phyloP scores from a whole-genome alignment of 352 stramenopile species.

The Phytopythium mirpurense region DNA sequence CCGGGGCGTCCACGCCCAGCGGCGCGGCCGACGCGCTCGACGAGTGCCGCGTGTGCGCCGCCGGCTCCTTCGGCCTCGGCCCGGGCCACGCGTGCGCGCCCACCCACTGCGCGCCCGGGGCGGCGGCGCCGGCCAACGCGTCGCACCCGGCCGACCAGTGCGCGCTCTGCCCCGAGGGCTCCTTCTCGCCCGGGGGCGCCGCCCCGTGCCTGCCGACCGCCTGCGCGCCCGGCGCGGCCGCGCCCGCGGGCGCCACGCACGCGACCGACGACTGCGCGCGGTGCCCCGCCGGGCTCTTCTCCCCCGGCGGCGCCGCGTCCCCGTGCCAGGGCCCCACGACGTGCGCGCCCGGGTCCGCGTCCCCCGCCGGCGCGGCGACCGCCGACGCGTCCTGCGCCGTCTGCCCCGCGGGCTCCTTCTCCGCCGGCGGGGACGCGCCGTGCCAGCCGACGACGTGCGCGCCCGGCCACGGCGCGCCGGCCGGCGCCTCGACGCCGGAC shows the following conservation, averaged over 20 bases:
- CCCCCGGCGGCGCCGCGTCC: conserved; percentile 13
- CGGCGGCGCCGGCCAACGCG: conserved; percentile 18
- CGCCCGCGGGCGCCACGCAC: conserved; percentile 22
- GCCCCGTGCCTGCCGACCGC: conserved; percentile 21
- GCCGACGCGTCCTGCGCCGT: conserved; percentile 25
- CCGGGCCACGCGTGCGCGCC: conserved; percentile 19
- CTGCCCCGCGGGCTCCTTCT: conserved; percentile 27
- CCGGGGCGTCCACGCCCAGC: conserved; percentile 18
- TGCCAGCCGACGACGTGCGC: conserved; percentile 27
- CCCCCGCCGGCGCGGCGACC: conserved; percentile 20
- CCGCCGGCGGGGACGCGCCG: conserved; percentile 16
- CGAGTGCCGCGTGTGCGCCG: conserved; percentile 25
- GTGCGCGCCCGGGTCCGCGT: conserved; percentile 27
- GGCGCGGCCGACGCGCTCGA: conserved; percentile 23
- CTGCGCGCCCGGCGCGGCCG: conserved; percentile 24
- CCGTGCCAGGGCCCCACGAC: conserved; percentile 27
- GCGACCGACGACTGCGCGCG: conserved; percentile 24
- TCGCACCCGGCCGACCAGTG: conserved; percentile 25
- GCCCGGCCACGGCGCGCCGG: conserved; percentile 23
- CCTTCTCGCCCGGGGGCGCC: conserved; percentile 24
- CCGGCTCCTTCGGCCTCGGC: conserved; percentile 29
- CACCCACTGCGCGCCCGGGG: conserved; percentile 19
- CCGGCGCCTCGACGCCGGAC: conserved; percentile 19
- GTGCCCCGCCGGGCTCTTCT: conserved; percentile 30
- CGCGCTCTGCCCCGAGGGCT: conserved; percentile 18